Base-by-base conservation (phyloP, 495 filamentous ascomycete species). In the Rusavskia elegans region DNA sequence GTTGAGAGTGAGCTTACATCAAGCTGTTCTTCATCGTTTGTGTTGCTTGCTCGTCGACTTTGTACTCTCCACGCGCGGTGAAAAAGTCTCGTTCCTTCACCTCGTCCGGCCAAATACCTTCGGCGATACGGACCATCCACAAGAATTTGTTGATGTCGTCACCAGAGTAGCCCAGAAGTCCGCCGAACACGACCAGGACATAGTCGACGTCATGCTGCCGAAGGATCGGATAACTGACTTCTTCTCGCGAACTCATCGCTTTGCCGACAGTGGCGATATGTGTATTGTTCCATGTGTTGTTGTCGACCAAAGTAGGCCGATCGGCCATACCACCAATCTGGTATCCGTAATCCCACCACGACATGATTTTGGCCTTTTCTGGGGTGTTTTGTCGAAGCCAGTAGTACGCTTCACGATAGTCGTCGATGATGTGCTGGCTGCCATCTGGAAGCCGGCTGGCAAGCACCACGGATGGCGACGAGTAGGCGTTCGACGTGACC, bases 271-370 rank as follows among this genome's bases (percentile, higher is more conserved):
- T 99, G 38, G 93, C 93, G 66, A 99, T 99, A 65, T 99, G 93
- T 13, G 93, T 99, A 71, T 99, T 99, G 71, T 99, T 99, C 93
- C 93, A 99, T 16, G 93, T 99, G 68, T 99, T 99, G 72, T 99
- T 99, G 71, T 99, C 93, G 19, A 99, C 93, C 39, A 99, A 74
- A 0, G 93, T 99, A 37, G 93, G 89, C 23, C 93, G 81, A 66
- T 99, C 93, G 36, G 93, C 93, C 93, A 99, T 99, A 53, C 93
- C 93, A 70, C 93, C 93, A 64, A 99, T 99, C 69, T 99, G 93
- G 70, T 99, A 99, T 49, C 93, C 93, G 58, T 99, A 99, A 64
- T 99, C 93, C 93, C 93, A 99, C 93, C 93, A 99, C 16, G 87
- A 89, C 93, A 97, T 97, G 62, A 99, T 85, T 78, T 99, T 99